Conservation (phyloP, 352 stramenopile genomes). For the Globisporangium paddicum region DNA sequence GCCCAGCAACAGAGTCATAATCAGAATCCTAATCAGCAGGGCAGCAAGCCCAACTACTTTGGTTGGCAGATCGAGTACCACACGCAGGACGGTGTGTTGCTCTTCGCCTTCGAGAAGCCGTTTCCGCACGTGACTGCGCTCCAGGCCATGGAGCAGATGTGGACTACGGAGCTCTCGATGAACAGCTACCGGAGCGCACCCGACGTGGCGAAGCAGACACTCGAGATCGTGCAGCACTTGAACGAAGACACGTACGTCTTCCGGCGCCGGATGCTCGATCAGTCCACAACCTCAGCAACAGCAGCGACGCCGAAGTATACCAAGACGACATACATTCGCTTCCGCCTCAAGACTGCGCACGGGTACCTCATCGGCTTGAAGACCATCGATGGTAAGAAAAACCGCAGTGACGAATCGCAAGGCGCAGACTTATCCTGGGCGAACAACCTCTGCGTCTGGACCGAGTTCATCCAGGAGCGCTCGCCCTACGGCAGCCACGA, state of each 20-base stretch:
- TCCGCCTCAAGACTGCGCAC: slow-evolving; percentile 36
- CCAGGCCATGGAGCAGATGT: slow-evolving; percentile 40
- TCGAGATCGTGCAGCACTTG: slow-evolving; percentile 38
- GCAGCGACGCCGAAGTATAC: slow-evolving; percentile 18
- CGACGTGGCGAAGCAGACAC: slow-evolving; percentile 28
- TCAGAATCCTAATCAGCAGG: neutral
- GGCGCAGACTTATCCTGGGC: slow-evolving; percentile 7
- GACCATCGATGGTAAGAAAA: slow-evolving; percentile 17
- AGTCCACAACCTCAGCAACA: slow-evolving; percentile 4
- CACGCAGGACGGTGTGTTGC: slow-evolving; percentile 22
- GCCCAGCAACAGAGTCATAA: neutral
- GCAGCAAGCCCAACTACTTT: slow-evolving; percentile 16
- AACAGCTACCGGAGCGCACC: slow-evolving; percentile 33
- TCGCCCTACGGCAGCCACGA: neutral
- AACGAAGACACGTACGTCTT: slow-evolving; percentile 60
- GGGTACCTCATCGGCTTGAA: slow-evolving; percentile 32
- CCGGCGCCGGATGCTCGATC: slow-evolving; percentile 27
- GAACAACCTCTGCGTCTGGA: slow-evolving; percentile 6
- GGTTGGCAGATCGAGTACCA: slow-evolving; percentile 24
- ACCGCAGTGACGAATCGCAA: slow-evolving; percentile 1
- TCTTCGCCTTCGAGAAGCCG: slow-evolving; percentile 43
- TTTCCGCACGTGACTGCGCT: slow-evolving; percentile 29
- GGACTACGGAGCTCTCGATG: slow-evolving; percentile 36
- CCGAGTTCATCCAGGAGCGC: slow-evolving; percentile 10
- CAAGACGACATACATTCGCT: slow-evolving; percentile 38